Evolutionary conservation across 140 eudicot genomes (phyloP).

Genomic region (Cichorium intybus): DNA sequence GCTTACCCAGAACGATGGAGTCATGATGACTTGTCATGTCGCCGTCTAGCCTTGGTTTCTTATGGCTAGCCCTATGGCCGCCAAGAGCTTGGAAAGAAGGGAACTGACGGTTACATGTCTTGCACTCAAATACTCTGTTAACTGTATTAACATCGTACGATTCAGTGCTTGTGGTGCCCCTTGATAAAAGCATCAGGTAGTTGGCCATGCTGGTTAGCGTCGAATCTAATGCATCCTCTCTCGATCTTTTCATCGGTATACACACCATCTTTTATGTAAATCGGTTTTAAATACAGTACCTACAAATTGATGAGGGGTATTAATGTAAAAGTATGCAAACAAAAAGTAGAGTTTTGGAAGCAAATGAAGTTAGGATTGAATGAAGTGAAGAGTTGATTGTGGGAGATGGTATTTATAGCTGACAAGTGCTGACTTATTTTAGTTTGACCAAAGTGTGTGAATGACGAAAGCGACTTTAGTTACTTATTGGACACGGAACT

Average conservation of each 20-base stretch:
- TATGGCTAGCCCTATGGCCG: constrained; percentile 68
- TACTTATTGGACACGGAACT: constrained; percentile 23
- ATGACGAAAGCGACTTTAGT: constrained; percentile 29
- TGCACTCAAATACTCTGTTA: constrained; percentile 50
- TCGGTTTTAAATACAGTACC: background rate
- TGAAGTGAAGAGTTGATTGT: constrained; percentile 18
- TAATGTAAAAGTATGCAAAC: background rate
- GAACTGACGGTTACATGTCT: constrained; percentile 61
- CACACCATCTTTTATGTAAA: constrained; percentile 24
- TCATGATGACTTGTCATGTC: constrained; percentile 16
- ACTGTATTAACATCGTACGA: background rate
- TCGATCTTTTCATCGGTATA: constrained; percentile 41
- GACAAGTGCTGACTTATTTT: constrained; percentile 25
- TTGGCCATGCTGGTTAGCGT: constrained; percentile 44
- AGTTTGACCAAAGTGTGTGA: constrained; percentile 30
- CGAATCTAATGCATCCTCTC: constrained; percentile 28
- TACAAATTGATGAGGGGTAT: background rate
- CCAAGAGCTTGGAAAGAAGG: constrained; percentile 69
- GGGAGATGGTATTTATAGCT: constrained; percentile 31
- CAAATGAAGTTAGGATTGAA: constrained; percentile 25
- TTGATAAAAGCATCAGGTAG: constrained; percentile 44
- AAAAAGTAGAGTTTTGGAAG: constrained; percentile 23
- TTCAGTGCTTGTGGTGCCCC: constrained; percentile 12
- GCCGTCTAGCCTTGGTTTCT: constrained; percentile 48
- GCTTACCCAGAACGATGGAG: constrained; percentile 18